A percentile compares a stretch with the other conserved stretches of the same genome.
These are phyloP conservation scores for Mortierella sp. DNA, from an alignment of 371 early-diverging fungal species.

Conservation along the genomic window DNA sequence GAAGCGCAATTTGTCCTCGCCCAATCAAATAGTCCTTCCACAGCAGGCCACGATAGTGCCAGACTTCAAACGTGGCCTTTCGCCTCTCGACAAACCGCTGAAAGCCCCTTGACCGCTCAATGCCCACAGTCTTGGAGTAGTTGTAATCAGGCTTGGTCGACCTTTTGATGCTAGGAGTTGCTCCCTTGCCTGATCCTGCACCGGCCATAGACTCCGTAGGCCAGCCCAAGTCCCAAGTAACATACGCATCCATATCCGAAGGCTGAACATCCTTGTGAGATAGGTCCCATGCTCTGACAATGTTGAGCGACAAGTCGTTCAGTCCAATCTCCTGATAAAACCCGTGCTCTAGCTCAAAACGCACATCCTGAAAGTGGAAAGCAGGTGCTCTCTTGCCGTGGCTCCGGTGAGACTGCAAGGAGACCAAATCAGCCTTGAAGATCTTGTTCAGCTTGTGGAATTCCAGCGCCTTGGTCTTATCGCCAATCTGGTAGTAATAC, in stretches of 20 bases:
- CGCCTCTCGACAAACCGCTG: slow-evolving; percentile 76
- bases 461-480: slow-evolving; percentile 59
- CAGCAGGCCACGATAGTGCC: slow-evolving; percentile 75
- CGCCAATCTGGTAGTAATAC: slow-evolving; percentile 60
- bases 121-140: slow-evolving; percentile 67
- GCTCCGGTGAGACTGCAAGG: slow-evolving; percentile 62
- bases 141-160: slow-evolving; percentile 64
- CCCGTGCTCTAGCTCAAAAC: slow-evolving; percentile 70
- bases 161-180: slow-evolving; percentile 67
- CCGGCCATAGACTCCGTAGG: slow-evolving; percentile 73
- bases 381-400: slow-evolving; percentile 61
- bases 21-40: slow-evolving; percentile 75
- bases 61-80: slow-evolving; percentile 79
- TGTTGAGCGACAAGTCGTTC: slow-evolving; percentile 76
- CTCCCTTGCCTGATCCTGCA: slow-evolving; percentile 73
- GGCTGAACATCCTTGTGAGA: slow-evolving; percentile 67
- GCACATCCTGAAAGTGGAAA: slow-evolving; percentile 73
- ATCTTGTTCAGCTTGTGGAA: slow-evolving; percentile 72
- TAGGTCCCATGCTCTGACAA: slow-evolving; percentile 70
- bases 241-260: slow-evolving; percentile 74
- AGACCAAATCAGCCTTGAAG: slow-evolving; percentile 71
- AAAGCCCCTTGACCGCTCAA: slow-evolving; percentile 75
- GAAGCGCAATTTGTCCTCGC: slow-evolving; percentile 69
- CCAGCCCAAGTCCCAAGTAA: slow-evolving; percentile 83
- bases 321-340: slow-evolving; percentile 67